Percentiles rank a stretch among this genome's conserved stretches.
These are phyloP conservation scores for Geotrichum ghanense DNA, from an alignment of 805 yeast genomes.

Conservation along the genomic window DNA sequence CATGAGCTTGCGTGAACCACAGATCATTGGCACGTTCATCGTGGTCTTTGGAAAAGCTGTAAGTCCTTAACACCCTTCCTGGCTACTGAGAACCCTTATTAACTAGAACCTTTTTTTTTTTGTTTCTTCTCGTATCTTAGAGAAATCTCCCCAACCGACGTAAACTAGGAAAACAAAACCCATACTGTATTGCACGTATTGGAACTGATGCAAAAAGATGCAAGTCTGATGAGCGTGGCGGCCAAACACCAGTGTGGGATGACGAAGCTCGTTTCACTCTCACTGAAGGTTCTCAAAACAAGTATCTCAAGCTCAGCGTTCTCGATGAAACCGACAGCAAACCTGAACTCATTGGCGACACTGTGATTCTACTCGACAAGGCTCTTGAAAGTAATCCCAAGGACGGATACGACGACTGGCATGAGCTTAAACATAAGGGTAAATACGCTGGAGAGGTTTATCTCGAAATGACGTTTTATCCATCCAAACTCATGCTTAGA, in stretches of 20 bases:
- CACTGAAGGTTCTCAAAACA: constrained; percentile 27
- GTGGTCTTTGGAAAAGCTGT: constrained; percentile 42
- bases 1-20: not conserved
- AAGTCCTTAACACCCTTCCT: no score
- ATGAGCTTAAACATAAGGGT: constrained; percentile 51
- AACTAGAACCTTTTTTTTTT: no score
- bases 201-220: constrained; percentile 77
- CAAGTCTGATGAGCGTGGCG: constrained; percentile 70
- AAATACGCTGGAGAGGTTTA: constrained; percentile 81
- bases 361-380: constrained; percentile 64
- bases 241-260: constrained; percentile 84
- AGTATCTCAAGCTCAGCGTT: constrained; percentile 57
- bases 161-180: constrained; percentile 86
- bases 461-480: constrained; percentile 86
- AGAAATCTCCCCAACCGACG: constrained; percentile 78
- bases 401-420: constrained; percentile 84
- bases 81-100: no score
- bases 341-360: constrained; percentile 76
- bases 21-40: constrained; percentile 41
- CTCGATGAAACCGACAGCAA: constrained; percentile 70
- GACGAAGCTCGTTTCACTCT: constrained; percentile 27
- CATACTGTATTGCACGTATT: constrained; percentile 73
- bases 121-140: constrained; percentile 11
- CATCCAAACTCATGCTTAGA: constrained; percentile 26
- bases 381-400: constrained; percentile 55